Percentiles rank a stretch among this genome's conserved stretches.
Conservation (phyloP, 176 grass and related monocot species). For the Coix lacrymajobi region DNA sequence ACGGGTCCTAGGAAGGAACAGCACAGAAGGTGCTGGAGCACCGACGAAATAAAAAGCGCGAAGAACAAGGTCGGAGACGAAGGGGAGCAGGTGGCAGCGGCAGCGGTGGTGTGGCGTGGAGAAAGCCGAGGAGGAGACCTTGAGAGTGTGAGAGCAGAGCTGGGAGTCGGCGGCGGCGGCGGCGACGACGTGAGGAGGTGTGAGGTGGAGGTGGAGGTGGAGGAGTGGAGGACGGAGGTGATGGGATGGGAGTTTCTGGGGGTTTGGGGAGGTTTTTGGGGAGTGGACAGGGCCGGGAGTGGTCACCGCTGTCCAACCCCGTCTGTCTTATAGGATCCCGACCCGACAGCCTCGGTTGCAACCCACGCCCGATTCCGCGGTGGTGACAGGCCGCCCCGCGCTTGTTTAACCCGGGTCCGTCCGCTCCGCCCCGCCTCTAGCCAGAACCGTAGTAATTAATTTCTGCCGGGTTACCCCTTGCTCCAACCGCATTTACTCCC, state of each 20-base stretch:
- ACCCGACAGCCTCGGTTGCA: conserved; percentile 40
- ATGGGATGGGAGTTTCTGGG: conserved; percentile 36
- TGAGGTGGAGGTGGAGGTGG: background rate
- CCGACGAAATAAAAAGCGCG: background rate
- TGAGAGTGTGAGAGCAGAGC: background rate
- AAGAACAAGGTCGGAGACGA: conserved; percentile 23
- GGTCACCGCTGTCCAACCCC: conserved; percentile 18
- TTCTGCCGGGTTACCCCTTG: background rate
- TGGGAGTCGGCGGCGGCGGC: background rate
- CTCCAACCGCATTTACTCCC: conserved; percentile 22
- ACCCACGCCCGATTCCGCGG: conserved; percentile 44
- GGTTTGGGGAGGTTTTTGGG: conserved; percentile 47
- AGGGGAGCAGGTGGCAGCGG: background rate
- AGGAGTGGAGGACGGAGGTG: background rate
- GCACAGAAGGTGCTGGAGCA: background rate
- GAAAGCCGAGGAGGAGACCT: conserved; percentile 18
- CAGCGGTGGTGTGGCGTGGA: background rate
- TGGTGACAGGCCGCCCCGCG: background rate
- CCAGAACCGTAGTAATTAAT: too few species aligned
- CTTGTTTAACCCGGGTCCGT: background rate
- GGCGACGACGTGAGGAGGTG: background rate
- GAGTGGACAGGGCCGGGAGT: background rate
- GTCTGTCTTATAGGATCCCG: conserved; percentile 45
- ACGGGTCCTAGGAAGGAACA: background rate
- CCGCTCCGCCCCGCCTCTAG: too few species aligned